These are phyloP conservation scores for Trichoderma sp. DNA, from an alignment of 2,329 filamentous ascomycete species.

Conservation along the genomic window DNA sequence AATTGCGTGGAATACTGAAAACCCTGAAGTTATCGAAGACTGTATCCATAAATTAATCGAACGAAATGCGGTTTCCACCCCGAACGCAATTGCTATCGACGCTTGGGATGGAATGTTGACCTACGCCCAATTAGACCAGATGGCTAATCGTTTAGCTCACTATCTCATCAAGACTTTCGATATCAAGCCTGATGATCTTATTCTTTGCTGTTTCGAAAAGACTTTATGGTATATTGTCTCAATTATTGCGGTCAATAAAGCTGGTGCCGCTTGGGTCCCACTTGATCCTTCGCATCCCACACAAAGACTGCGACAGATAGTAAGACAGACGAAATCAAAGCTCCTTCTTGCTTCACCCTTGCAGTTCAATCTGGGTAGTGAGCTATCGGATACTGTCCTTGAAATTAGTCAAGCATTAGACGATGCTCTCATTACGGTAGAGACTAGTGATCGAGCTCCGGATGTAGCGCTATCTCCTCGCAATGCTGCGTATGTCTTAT, in stretches of 20 bases:
- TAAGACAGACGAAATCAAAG: background rate
- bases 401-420: background rate
- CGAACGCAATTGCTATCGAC: slow-evolving; percentile 1
- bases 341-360: background rate
- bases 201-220: slow-evolving; percentile 22
- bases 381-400: background rate
- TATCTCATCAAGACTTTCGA: background rate
- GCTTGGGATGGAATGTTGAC: slow-evolving; percentile 15
- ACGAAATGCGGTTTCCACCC: slow-evolving; percentile 29
- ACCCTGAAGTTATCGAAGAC: slow-evolving; percentile 8
- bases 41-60: background rate
- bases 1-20: background rate
- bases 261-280: slow-evolving; percentile 26
- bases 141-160: background rate
- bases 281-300: slow-evolving; percentile 18
- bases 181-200: background rate
- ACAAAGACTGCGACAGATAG: background rate
- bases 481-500: slow-evolving; percentile 11
- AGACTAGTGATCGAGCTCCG: slow-evolving; percentile 22
- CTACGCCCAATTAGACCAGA: slow-evolving; percentile 16
- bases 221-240: slow-evolving; percentile 23
- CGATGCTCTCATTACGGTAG: background rate
- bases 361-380: slow-evolving; percentile 14
- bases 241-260: slow-evolving; percentile 28
- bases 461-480: slow-evolving; percentile 16